phyloP scores from a whole-genome alignment of 495 filamentous ascomycete species.

The Lasiosphaeria miniovina region DNA sequence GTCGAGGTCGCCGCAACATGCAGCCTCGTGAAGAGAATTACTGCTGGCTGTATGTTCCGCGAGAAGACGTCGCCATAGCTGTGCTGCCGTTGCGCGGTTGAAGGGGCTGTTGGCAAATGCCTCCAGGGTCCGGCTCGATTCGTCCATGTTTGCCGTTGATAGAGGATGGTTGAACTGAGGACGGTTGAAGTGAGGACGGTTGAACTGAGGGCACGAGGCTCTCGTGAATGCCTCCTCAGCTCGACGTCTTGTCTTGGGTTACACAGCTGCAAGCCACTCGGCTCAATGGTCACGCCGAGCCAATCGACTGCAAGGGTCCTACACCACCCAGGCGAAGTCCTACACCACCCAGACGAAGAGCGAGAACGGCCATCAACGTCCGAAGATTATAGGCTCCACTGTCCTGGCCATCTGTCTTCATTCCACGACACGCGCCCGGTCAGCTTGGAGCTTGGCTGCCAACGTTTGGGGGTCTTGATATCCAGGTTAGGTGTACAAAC shows the following conservation, averaged over 20 bases:
- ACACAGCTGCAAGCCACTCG: neutral
- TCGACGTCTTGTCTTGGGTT: neutral
- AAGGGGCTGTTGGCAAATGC: neutral
- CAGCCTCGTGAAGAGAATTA: neutral
- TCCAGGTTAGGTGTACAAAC: no score
- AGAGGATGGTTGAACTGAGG: neutral
- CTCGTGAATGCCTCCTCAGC: neutral
- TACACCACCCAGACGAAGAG: neutral
- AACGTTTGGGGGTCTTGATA: no score
- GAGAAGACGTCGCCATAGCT: neutral
- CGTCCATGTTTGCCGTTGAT: neutral
- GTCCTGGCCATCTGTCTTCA: no score
- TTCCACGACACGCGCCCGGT: no score
- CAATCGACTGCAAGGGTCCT: neutral
- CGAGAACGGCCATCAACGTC: no score
- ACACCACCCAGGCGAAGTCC: neutral
- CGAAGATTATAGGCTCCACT: no score
- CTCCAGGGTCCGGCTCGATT: neutral
- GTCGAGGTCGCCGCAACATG: neutral
- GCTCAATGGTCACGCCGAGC: neutral
- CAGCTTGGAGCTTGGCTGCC: neutral
- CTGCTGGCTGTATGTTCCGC: neutral
- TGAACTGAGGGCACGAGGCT: neutral
- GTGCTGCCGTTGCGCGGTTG: neutral
- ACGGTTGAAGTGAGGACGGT: neutral